These are phyloP conservation scores for Pleurotus tuoliensis DNA, from an alignment of 768 basidiomycete genomes.

Conservation along the genomic window DNA sequence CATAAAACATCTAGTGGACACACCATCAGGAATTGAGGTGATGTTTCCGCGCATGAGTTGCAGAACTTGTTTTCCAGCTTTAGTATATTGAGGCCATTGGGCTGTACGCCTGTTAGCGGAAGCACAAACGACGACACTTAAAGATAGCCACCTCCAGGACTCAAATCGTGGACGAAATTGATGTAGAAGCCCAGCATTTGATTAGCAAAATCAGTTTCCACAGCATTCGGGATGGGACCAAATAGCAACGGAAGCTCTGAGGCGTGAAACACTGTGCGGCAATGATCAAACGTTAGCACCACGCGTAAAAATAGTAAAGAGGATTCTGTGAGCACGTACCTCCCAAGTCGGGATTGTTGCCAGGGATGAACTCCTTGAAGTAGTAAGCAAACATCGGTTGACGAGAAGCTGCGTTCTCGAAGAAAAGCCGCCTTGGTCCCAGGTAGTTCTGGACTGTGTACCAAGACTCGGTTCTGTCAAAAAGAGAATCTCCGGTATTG, in stretches of 20 bases:
- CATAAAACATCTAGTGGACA: constrained; percentile 8
- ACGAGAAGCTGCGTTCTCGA: constrained; percentile 39
- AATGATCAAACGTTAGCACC: background rate
- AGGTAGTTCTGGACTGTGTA: constrained; percentile 59
- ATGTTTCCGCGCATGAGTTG: constrained; percentile 51
- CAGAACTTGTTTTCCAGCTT: constrained; percentile 32
- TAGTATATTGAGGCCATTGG: constrained; percentile 42
- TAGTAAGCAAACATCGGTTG: constrained; percentile 53
- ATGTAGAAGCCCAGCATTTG: constrained; percentile 50
- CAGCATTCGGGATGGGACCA: constrained; percentile 39
- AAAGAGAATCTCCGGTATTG: constrained; percentile 57
- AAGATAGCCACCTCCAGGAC: constrained; percentile 45
- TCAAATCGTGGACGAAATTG: constrained; percentile 52
- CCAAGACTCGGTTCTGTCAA: constrained; percentile 53
- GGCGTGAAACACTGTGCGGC: constrained; percentile 38
- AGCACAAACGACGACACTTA: background rate
- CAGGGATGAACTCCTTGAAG: constrained; percentile 56
- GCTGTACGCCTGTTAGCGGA: constrained; percentile 21
- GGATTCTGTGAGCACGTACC: constrained; percentile 26
- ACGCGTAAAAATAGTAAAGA: background rate
- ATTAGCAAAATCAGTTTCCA: constrained; percentile 43
- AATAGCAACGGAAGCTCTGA: constrained; percentile 48
- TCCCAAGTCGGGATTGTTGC: constrained; percentile 42
- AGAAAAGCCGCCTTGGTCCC: constrained; percentile 45
- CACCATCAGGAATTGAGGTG: constrained; percentile 52